Conservation (phyloP, 2,329 filamentous ascomycete species). For the Teratosphaeria pseudoeucalypti region DNA sequence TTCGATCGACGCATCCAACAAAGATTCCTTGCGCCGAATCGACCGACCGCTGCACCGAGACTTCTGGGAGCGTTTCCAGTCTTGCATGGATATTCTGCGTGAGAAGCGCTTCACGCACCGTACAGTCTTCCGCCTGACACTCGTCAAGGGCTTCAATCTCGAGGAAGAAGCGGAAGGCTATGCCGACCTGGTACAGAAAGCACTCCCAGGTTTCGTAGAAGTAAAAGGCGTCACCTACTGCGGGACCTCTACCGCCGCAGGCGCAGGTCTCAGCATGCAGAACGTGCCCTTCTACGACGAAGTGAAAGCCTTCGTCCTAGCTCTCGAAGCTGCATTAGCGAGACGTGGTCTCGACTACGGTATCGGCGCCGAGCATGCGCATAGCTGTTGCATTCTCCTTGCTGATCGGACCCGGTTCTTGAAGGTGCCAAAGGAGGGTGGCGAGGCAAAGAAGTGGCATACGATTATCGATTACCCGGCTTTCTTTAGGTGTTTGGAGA, state of each 20-base stretch:
- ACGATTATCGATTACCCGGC: constrained; percentile 81
- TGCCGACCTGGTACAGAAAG: constrained; percentile 75
- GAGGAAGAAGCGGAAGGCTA: constrained; percentile 89
- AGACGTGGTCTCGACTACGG: constrained; percentile 70
- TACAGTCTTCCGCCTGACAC: constrained; percentile 86
- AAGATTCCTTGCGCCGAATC: constrained; percentile 75
- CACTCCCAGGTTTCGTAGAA: constrained; percentile 84
- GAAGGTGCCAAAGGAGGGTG: constrained; percentile 45
- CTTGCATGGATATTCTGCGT: constrained; percentile 79
- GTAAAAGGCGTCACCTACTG: constrained; percentile 97
- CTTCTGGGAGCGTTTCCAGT: constrained; percentile 93
- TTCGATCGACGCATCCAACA: constrained; percentile 88
- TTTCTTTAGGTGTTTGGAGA: constrained; percentile 78
- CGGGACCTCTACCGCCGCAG: constrained; percentile 74
- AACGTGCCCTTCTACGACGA: constrained; percentile 96
- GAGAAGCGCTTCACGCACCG: constrained; percentile 75
- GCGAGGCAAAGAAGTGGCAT: constrained; percentile 52
- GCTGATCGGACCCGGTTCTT: constrained; percentile 67
- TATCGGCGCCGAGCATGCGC: constrained; percentile 87
- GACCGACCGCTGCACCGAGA: constrained; percentile 88
- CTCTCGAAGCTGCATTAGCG: constrained; percentile 58
- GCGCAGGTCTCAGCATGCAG: constrained; percentile 85
- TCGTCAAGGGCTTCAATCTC: constrained; percentile 97
- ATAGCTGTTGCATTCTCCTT: constrained; percentile 84
- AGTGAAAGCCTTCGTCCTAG: constrained; percentile 69